These are phyloP conservation scores for Lodderomyces metapsilosis DNA, from an alignment of 1,139 yeast species.

Conservation along the genomic window DNA sequence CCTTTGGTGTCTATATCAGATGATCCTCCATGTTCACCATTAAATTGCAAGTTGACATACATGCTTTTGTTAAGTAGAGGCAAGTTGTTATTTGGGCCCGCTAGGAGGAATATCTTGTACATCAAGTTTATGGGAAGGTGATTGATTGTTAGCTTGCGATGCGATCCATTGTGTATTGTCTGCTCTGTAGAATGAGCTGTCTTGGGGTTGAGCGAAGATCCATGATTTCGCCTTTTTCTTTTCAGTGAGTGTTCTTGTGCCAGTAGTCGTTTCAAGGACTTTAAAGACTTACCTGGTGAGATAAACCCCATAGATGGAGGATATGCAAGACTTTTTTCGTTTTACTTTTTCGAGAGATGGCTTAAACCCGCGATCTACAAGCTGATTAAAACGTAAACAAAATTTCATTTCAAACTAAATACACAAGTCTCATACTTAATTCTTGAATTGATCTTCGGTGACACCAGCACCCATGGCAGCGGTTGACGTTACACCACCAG, in stretches of 20 bases:
- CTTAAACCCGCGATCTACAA: too few relatives aligned
- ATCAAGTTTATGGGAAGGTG: slow-evolving; percentile 31
- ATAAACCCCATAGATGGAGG: slow-evolving; percentile 30
- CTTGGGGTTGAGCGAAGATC: too few relatives aligned
- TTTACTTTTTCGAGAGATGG: too few relatives aligned
- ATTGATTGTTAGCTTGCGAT: slow-evolving; percentile 1
- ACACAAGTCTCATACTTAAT: background rate
- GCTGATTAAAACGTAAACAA: too few relatives aligned
- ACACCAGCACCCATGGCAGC: slow-evolving; percentile 99
- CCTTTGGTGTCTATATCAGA: background rate
- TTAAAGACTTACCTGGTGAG: slow-evolving; percentile 23
- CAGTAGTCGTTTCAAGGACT: slow-evolving; percentile 6
- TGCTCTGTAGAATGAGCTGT: too few relatives aligned
- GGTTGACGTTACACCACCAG: slow-evolving; percentile 94
- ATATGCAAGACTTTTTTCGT: background rate
- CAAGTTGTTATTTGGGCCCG: slow-evolving; percentile 28
- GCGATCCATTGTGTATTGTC: background rate
- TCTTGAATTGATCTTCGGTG: slow-evolving; percentile 90
- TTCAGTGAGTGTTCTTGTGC: slow-evolving; percentile 7
- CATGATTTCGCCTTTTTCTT: slow-evolving; percentile 1
- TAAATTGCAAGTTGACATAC: slow-evolving; percentile 20
- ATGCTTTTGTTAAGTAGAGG: slow-evolving; percentile 27
- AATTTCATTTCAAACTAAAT: background rate
- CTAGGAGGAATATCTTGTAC: slow-evolving; percentile 26
- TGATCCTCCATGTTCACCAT: slow-evolving; percentile 5